phyloP scores from a whole-genome alignment of 2,329 filamentous ascomycete genomes.

The Trichothecium roseum region DNA sequence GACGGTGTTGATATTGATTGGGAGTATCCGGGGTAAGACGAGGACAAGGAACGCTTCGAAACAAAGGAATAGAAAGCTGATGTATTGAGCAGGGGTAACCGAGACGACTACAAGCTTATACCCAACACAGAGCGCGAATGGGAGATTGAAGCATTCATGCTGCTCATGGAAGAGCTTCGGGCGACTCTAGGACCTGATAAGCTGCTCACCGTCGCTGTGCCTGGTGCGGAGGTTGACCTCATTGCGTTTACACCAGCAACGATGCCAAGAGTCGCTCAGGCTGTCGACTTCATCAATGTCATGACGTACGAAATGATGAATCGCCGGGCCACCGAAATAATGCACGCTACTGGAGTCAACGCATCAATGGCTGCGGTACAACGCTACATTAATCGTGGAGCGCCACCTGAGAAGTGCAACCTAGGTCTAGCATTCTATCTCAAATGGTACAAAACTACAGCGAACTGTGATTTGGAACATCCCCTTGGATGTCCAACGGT shows the following conservation, averaged over 20 bases:
- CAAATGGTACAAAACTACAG: constrained; percentile 48
- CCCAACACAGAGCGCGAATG: constrained; percentile 49
- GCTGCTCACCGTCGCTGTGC: constrained; percentile 58
- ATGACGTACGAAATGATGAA: constrained; percentile 66
- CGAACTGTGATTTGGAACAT: constrained; percentile 25
- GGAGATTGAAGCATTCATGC: constrained; percentile 54
- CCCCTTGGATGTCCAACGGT: constrained; percentile 45
- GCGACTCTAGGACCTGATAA: constrained; percentile 43
- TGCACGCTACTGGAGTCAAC: constrained; percentile 54
- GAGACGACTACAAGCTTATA: constrained; percentile 55
- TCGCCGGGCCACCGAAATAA: constrained; percentile 52
- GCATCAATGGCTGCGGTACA: constrained; percentile 44
- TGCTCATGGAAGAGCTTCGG: constrained; percentile 49
- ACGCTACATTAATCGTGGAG: constrained; percentile 47
- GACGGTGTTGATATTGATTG: constrained; percentile 59
- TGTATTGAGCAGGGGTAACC: constrained; percentile 43
- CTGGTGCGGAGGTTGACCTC: constrained; percentile 54
- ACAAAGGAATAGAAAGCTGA: neutral
- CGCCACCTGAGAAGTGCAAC: constrained; percentile 42
- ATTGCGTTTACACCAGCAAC: constrained; percentile 52
- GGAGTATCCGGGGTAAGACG: constrained; percentile 43
- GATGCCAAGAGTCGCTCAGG: constrained; percentile 44
- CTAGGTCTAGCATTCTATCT: constrained; percentile 58
- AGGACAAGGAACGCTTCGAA: neutral
- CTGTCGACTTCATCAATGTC: constrained; percentile 57